A percentile compares a stretch with the other conserved stretches of the same genome.
These are phyloP conservation scores for Jatropha curcas DNA, from an alignment of 345 rosid species.

Conservation along the genomic window DNA sequence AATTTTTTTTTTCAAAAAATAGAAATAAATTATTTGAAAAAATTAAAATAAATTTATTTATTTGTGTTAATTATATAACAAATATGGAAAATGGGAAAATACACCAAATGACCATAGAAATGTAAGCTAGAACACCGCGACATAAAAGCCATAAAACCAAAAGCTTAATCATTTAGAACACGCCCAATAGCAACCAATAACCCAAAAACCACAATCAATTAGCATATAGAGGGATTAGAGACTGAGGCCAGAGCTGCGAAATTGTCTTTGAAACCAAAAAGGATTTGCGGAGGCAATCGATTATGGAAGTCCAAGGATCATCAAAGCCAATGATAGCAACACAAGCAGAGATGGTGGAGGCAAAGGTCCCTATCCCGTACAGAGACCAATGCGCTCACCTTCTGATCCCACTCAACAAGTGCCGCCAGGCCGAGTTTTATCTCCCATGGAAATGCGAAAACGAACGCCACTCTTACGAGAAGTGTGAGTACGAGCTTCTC, in stretches of 20 bases:
- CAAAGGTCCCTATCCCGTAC: constrained; percentile 74
- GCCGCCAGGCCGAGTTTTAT: constrained; percentile 91
- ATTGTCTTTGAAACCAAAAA: neutral
- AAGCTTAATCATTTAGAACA: no score
- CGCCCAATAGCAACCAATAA: no score
- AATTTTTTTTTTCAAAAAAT: no score
- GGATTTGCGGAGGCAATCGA: neutral
- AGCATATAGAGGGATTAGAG: neutral
- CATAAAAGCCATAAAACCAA: no score
- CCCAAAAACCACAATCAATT: neutral
- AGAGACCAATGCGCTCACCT: constrained; percentile 97
- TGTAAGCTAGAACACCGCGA: no score
- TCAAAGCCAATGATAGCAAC: constrained; percentile 99
- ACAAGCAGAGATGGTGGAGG: constrained; percentile 86
- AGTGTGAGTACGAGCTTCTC: constrained; percentile 97
- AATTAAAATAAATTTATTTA: no score
- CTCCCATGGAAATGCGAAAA: constrained; percentile 98
- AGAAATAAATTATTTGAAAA: no score
- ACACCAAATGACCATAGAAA: no score
- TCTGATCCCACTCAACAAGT: constrained; percentile 92
- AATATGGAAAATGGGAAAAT: no score
- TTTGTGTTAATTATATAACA: no score
- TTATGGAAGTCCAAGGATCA: constrained; percentile 88
- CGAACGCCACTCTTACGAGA: constrained; percentile 91
- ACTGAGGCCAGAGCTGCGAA: no score